Evolutionary conservation across 2,329 filamentous ascomycete genomes (phyloP), one percentile per base, ranked within the genome.

Genomic region (Davidsoniella australis): DNA sequence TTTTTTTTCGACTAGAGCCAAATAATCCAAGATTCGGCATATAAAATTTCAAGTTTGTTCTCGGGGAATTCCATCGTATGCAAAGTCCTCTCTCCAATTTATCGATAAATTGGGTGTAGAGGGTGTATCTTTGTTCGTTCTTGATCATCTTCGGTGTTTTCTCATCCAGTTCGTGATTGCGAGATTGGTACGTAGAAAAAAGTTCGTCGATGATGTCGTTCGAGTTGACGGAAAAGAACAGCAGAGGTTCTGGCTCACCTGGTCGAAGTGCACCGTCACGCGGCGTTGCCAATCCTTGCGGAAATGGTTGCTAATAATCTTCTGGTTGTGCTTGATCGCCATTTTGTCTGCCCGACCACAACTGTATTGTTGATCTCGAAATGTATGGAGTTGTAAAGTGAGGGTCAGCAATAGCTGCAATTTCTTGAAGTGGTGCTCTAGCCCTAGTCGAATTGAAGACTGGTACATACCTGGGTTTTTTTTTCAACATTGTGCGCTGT

Each of bases 301-400:
- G 85, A 94, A 94, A 70, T 95, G 88, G 80, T 93, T 94, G 80
- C 89, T 84, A 69, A 84, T 82, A 71, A 95, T 82, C 77, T 89
- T 84, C 78, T 95, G 87, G 77, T 96, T 96, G 84, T 95, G 87
- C 82, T 94, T 94, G 86, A 96, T 94, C 78, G 89, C 85, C 88
- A 53, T 53, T 50, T 50, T 53, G 51, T 52, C 50, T 52, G 50
- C 50, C 50, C 37, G 50, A 45, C 50, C 47, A 45, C 48, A 50
- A 52, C 26, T 52, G 47, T 52, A 47, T 52, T 47, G 47, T 49
- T 52, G 50, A 46, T 45, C 50, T 52, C 50, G 43, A 47, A 52
- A 49, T 52, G 47, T 52, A 46, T 45, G 47, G 42, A 45, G 47
- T 44, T 49, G 24, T 38, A 49, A 49, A 39, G 47, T 46, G 50